These are phyloP conservation scores for Claviceps citrina DNA, from an alignment of 2,329 filamentous ascomycete genomes.

Conservation along the genomic window DNA sequence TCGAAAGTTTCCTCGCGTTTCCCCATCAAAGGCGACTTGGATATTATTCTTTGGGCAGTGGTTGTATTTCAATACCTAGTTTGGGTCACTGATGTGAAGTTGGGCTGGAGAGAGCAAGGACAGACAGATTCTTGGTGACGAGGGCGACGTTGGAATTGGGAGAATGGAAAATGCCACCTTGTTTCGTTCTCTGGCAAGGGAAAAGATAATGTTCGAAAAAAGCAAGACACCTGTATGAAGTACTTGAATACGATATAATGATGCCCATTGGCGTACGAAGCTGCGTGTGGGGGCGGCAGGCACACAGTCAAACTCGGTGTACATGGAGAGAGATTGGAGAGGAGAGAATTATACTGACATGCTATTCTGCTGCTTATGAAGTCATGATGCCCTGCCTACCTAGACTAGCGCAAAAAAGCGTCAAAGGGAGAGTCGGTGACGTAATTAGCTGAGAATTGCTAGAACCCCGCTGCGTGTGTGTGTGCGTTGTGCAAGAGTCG, in stretches of 20 bases:
- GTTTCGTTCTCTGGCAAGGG: constrained; percentile 1
- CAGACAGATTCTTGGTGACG: background rate
- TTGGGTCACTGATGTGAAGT: background rate
- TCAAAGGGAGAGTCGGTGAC: no score
- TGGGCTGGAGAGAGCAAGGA: background rate
- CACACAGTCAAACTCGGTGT: no score
- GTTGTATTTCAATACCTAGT: background rate
- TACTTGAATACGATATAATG: background rate
- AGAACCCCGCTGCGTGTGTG: no score
- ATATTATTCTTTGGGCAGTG: background rate
- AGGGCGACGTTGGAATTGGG: background rate
- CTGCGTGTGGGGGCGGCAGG: no score
- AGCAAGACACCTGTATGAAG: constrained; percentile 3
- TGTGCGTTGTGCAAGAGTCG: no score
- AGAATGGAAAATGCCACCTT: background rate
- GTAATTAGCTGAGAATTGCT: no score
- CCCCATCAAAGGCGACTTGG: background rate
- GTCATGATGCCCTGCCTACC: no score
- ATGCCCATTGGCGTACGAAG: no score
- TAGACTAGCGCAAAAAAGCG: no score
- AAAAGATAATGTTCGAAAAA: background rate
- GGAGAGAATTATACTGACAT: no score
- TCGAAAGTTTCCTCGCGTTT: background rate
- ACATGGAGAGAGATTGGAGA: no score
- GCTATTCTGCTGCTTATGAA: no score